Evolutionary conservation across 164 flowering plant genomes (phyloP), one percentile per base, ranked within the genome.

Genomic region (Liriodendron chinense): DNA sequence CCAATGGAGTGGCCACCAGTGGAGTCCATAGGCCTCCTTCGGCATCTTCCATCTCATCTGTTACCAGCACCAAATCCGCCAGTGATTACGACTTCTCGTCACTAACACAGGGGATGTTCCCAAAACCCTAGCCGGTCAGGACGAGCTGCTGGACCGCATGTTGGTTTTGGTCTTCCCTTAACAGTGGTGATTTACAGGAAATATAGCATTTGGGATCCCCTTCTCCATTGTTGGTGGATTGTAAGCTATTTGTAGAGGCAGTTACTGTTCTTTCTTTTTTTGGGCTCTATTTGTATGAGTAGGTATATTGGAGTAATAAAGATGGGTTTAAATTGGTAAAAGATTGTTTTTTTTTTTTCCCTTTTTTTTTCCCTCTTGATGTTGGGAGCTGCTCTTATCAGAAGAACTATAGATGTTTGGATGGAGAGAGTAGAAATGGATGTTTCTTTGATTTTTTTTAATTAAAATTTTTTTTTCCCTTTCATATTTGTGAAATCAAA

Each of bases 81-180:
- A 90, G 85, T 47, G 98, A 94, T 20, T 83, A 74, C 63, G 90
- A 85, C 68, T 87, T 87, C 79, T 87, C 88, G 26, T 85, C 87
- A 47, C 71, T 87, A 59, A 84, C 83, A 12, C 85, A 85, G 75
- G 90, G 88, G 50, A 68, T 84, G 78, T 84, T 94, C 77, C 62
- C 93, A 48, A 94, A 94, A 82, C 90, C 81, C 8, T 91, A 85
- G 34, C 28, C 26, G 26, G 9, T 20, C 63, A 2, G 47, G n/a
- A 34, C 14, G 24, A 34, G 71, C 34, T 47, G 26, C 28, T 1
- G 26, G 75, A 22, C 18, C 59, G 21, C 3, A 63, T 43, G 26
- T 72, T 43, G 26, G 62, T 62, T 57, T 63, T 20, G 28, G 26
- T 53, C 22, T 70, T 72, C 57, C 75, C 20, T 48, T 14, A 20